Base-by-base conservation (phyloP, 1,139 yeast genomes). In the Hemisphaericaspora xylofermentans region DNA sequence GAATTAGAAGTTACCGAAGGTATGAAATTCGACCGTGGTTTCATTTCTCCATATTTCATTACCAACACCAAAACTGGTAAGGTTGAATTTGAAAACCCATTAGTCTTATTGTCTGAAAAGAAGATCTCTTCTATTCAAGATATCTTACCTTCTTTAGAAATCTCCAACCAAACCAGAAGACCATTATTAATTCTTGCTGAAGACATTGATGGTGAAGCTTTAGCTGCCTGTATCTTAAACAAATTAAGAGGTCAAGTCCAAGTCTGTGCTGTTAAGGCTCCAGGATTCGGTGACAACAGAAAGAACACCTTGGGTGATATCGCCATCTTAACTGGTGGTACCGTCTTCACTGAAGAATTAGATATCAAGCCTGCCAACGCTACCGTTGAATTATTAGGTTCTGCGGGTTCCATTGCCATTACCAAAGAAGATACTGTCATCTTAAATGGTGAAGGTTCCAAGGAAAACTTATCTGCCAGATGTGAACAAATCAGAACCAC, bases 241-340 rank as follows among this genome's bases (percentile, higher is more conserved):
- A 93, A 93, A 76, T 84, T 94, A 65, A 86, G 98, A 76, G 98
- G 98, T 58, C 98, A 93, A 77, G 96, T 93, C 51, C 96, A 89
- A 71, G 98, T 94, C 49, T 88, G 95, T 66, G 96, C 96, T 58
- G 98, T 93, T 58, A 93, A 94, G 79, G 98, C 98, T 37, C 98
- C 98, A 63, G 98, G 98, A 44, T 93, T 93, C 57, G 98, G 98
- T 70, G 98, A 93, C 76, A 93, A 93, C 86, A 87, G 98, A 76
- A 94, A 93, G 82, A 89, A 89, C 80, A 89, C 88, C 50, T 77
- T 93, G 53, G 98, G 98, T 58, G 98, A 93, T 68, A 86, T 93
- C 70, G 97, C 98, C 63, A 86, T 91, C 61, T 79, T 94, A 56
- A 84, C 98, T 36, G 98, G 98, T 53, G 97, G 97, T 74, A 88